phyloP scores from a whole-genome alignment of 2,329 filamentous ascomycete species.

The Neonectria hederae region DNA sequence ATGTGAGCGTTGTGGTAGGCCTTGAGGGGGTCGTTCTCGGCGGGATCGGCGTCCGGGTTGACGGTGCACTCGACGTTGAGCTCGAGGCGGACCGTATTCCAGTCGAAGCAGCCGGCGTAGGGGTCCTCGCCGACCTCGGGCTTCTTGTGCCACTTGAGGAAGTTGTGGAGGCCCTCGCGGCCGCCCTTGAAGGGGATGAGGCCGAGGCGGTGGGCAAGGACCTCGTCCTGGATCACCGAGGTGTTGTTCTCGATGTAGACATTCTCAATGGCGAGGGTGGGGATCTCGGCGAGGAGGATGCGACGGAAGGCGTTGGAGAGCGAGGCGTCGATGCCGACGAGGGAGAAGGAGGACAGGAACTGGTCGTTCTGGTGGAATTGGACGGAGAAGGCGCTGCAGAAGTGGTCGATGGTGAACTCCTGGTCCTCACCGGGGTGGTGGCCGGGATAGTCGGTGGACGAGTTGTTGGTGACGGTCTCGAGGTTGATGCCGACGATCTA shows the following conservation, averaged over 20 bases:
- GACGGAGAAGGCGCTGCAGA: conserved; percentile 75
- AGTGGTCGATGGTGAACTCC: conserved; percentile 78
- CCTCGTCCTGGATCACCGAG: conserved; percentile 97
- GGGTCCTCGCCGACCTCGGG: conserved; percentile 69
- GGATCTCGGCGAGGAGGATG: conserved; percentile 93
- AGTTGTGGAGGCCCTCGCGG: conserved; percentile 77
- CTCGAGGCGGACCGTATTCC: conserved; percentile 85
- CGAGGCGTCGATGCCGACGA: conserved; percentile 90
- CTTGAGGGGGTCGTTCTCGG: conserved; percentile 82
- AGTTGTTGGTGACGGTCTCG: conserved; percentile 90
- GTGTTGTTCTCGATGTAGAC: conserved; percentile 97
- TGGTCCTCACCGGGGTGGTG: conserved; percentile 91
- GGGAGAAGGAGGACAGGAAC: conserved; percentile 85
- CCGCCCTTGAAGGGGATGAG: conserved; percentile 88
- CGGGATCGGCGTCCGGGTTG: conserved; percentile 75
- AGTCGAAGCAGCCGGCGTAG: conserved; percentile 73
- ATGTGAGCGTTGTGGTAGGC: conserved; percentile 88
- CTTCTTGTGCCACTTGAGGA: conserved; percentile 84
- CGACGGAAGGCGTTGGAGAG: conserved; percentile 97
- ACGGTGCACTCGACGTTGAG: conserved; percentile 83
- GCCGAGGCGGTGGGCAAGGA: conserved; percentile 88
- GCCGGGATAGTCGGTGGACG: conserved; percentile 90
- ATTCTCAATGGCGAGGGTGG: conserved; percentile 91
- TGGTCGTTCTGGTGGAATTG: conserved; percentile 85
- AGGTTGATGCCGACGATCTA: conserved; percentile 87